Evolutionary conservation across 1,284 basidiomycete genomes (phyloP), one percentile per base, ranked within the genome.

Genomic region (Ceratobasidium sp.): DNA sequence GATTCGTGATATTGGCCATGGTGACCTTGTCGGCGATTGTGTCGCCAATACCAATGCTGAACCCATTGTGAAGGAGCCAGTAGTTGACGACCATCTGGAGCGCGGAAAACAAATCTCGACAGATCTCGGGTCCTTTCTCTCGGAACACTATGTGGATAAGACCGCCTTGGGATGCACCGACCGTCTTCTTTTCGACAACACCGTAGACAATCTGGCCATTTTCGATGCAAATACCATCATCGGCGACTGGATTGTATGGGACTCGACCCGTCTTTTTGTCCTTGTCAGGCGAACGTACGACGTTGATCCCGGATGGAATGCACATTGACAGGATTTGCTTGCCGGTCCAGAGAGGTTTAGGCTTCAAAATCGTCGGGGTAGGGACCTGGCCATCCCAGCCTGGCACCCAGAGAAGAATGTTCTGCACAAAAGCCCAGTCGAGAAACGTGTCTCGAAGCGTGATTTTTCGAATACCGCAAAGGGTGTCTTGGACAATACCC

Each of bases 401-500:
- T 0, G 96, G 94, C 1, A 98, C 89, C 97, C 97, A 99, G 0
- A 99, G 88, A 18, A 99, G 86, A 77, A 99, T 95, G 79, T 99
- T 98, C 80, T 99, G 97, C 2, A 99, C 94, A 57, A 92, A 89
- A 60, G 88, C 90, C 93, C 94, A 97, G 78, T 98, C 96, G 78
- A 97, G 84, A 84, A 97, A 97, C 32, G 88, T 88, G 79, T 99
- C 97, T 41, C 97, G 92, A 12, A 99, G 84, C 0, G 97, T 98
- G 79, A 99, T 96, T 82, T 99, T 99, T 75, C 97, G 92, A 73
- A 99, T 90, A 80, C 97, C 97, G 79, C 96, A 98, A 0, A 99
- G 89, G 0, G 97, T 99, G 80, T 99, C 97, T 81, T 99, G 97
- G 36, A 99, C 97, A 76, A 99, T 99, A 74, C 96, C 97, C 97